Conservation (phyloP, 192 early-diverging fungal genomes). For the Umbelopsis vinacea region DNA sequence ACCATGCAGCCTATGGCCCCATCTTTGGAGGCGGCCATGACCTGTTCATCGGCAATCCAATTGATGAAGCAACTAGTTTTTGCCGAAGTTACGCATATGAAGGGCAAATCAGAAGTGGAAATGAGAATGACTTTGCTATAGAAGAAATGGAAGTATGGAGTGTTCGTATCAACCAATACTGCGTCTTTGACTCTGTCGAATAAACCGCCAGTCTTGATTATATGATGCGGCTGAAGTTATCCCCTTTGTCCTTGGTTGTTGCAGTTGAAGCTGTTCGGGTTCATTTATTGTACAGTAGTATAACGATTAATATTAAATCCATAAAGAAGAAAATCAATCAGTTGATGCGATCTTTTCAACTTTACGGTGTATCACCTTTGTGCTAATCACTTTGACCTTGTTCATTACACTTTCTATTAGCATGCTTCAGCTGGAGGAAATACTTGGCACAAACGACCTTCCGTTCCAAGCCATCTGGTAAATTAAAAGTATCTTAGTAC, state of each 20-base stretch:
- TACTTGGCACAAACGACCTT: background rate
- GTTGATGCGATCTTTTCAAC: too few species aligned
- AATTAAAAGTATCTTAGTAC: background rate
- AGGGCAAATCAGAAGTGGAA: conserved; percentile 15
- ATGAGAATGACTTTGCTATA: conserved; percentile 23
- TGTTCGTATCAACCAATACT: background rate
- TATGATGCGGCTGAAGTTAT: too few species aligned
- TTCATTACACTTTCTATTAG: background rate
- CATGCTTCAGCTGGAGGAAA: background rate
- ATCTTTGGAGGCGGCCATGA: conserved; percentile 28
- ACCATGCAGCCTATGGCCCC: conserved; percentile 25
- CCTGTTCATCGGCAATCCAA: conserved; percentile 21
- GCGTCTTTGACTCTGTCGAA: conserved; percentile 2
- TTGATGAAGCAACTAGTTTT: conserved; percentile 24
- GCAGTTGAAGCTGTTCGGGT: too few species aligned
- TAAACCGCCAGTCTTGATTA: background rate
- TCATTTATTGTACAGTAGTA: too few species aligned
- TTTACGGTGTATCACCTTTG: too few species aligned
- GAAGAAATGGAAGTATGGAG: conserved; percentile 25
- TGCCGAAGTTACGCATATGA: conserved; percentile 24
- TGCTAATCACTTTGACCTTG: too few species aligned
- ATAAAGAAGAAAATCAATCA: too few species aligned
- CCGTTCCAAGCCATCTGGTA: background rate
- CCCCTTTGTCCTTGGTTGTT: too few species aligned
- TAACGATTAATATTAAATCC: too few species aligned